A percentile compares a stretch with the other conserved stretches of the same genome.
These are phyloP conservation scores for Alloascoidea hylecoeti DNA, from an alignment of 805 yeast genomes.

Conservation along the genomic window DNA sequence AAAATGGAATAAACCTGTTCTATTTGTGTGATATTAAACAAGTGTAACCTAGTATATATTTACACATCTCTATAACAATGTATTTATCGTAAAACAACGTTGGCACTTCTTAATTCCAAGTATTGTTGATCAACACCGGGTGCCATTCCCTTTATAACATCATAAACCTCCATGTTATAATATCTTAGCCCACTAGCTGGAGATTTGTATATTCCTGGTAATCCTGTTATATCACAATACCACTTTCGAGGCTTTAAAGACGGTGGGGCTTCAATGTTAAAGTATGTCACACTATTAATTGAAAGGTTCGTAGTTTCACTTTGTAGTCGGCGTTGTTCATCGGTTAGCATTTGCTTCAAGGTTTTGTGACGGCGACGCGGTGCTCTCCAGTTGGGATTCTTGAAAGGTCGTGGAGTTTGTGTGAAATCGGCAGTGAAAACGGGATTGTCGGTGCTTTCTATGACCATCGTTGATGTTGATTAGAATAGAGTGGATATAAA, in stretches of 20 bases:
- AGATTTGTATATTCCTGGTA: constrained; percentile 61
- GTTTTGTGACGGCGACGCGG: constrained; percentile 60
- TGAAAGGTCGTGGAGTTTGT: constrained; percentile 27
- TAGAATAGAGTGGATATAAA: no score
- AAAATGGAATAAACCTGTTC: no score
- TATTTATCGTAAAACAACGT: constrained; percentile 54
- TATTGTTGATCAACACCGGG: constrained; percentile 93
- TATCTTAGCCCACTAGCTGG: constrained; percentile 67
- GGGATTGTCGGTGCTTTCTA: constrained; percentile 3
- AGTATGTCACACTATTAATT: constrained; percentile 39
- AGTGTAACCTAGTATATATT: no score
- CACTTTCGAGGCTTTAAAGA: constrained; percentile 66
- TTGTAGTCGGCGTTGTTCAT: constrained; percentile 59
- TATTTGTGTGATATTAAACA: no score
- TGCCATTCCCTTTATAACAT: constrained; percentile 59
- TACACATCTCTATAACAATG: no score
- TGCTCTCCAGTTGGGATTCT: constrained; percentile 34
- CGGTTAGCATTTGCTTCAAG: constrained; percentile 54
- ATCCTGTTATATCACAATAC: constrained; percentile 90
- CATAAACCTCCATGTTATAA: constrained; percentile 74
- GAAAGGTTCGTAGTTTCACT: constrained; percentile 17
- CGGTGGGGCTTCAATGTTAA: constrained; percentile 75
- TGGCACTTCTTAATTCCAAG: constrained; percentile 74
- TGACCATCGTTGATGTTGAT: no score
- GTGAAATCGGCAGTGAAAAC: constrained; percentile 14